Conservation (phyloP, 106 monocot genomes). For the Phalaenopsis equestris region DNA sequence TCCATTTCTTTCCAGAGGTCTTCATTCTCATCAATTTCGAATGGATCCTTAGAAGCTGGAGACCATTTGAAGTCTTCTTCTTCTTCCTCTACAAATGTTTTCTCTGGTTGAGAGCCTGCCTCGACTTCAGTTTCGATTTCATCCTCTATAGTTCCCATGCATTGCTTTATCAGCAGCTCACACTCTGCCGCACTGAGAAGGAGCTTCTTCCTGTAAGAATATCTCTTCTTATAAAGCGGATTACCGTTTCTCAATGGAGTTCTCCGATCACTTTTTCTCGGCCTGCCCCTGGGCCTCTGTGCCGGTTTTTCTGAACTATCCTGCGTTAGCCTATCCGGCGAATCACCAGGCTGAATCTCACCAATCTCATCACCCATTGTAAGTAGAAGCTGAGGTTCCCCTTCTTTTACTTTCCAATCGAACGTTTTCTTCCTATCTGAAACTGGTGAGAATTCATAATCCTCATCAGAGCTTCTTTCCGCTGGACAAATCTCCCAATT, state of each 20-base stretch:
- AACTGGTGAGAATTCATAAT: neutral
- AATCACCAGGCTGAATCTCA: neutral
- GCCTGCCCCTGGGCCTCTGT: constrained; percentile 3
- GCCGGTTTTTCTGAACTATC: constrained; percentile 8
- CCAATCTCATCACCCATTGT: constrained; percentile 4
- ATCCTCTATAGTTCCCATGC: constrained; percentile 29
- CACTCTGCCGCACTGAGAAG: constrained; percentile 24
- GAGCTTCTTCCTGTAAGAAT: constrained; percentile 20
- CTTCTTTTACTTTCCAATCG: neutral
- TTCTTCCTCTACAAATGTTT: constrained; percentile 6
- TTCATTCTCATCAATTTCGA: constrained; percentile 41
- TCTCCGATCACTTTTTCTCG: neutral
- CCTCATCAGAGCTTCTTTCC: constrained; percentile 4
- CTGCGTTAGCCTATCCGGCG: neutral
- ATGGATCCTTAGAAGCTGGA: constrained; percentile 12
- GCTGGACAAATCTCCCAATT: neutral
- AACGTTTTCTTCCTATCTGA: constrained; percentile 2
- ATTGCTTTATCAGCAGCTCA: constrained; percentile 33
- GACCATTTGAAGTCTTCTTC: constrained; percentile 42
- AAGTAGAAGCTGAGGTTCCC: constrained; percentile 2
- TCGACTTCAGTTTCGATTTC: constrained; percentile 19
- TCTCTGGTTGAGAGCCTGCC: neutral
- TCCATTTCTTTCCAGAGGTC: constrained; percentile 84
- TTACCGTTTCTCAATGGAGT: neutral
- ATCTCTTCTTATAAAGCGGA: constrained; percentile 4